A percentile compares a stretch with the other conserved stretches of the same genome.
Evolutionary conservation across 345 rosid species (phyloP).

Genomic region (Cochlearia excelsa): DNA sequence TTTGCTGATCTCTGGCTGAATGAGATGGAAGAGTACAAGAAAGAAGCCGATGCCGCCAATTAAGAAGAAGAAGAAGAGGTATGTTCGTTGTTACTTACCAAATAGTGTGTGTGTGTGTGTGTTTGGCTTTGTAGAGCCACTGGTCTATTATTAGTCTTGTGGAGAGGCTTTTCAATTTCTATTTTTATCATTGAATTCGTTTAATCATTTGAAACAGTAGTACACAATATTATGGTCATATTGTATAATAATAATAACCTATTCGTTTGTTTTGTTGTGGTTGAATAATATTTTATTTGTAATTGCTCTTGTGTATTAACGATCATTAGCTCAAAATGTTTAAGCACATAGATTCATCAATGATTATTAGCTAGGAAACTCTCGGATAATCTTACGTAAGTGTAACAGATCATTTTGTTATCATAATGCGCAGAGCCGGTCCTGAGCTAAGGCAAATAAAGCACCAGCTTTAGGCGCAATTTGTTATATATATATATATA

Average conservation of each 20-base stretch:
- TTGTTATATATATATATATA: no score
- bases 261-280: constrained; percentile 15
- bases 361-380: no score
- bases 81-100: constrained; percentile 3
- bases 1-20: constrained; percentile 88
- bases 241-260: constrained; percentile 6
- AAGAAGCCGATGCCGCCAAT: neutral
- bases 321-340: neutral
- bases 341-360: neutral
- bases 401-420: no score
- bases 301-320: neutral
- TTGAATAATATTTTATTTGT: constrained; percentile 18
- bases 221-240: constrained; percentile 10
- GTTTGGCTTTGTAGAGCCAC: no score
- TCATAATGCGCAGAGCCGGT: no score
- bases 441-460: no score
- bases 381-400: no score
- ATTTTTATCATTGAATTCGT: constrained; percentile 13
- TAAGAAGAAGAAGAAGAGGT: constrained; percentile 15
- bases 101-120: no score
- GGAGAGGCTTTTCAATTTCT: constrained; percentile 4
- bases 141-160: neutral
- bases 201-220: constrained; percentile 1
- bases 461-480: no score
- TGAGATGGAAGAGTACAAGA: constrained; percentile 65